Conservation (phyloP, 2,329 filamentous ascomycete genomes). For the Penicillium corylophilum region DNA sequence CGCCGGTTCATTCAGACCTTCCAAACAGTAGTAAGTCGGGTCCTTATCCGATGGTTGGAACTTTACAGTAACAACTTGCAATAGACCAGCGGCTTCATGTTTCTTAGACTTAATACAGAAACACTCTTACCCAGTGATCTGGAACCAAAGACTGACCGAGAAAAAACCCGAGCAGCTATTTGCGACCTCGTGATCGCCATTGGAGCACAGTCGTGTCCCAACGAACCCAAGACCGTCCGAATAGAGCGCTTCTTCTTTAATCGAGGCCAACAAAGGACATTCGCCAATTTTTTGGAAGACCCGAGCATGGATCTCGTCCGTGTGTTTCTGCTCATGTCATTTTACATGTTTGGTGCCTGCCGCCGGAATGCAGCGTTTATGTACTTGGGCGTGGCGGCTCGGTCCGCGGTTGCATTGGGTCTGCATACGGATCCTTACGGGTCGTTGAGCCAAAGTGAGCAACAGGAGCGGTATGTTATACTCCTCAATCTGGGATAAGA, state of each 20-base stretch:
- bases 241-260: conserved; percentile 47
- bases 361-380: conserved; percentile 62
- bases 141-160: conserved; percentile 18
- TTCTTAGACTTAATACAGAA: conserved; percentile 35
- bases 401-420: conserved; percentile 58
- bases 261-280: conserved; percentile 49
- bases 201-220: conserved; percentile 50
- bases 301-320: conserved; percentile 55
- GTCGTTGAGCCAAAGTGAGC: conserved; percentile 13
- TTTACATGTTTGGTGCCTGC: conserved; percentile 60
- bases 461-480: conserved; percentile 8
- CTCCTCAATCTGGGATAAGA: neutral
- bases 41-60: neutral
- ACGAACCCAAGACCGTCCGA: conserved; percentile 29
- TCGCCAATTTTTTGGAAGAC: conserved; percentile 54
- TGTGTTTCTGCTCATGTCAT: conserved; percentile 57
- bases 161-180: conserved; percentile 31
- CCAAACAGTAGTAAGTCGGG: conserved; percentile 24
- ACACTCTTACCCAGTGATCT: conserved; percentile 5
- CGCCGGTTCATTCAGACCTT: conserved; percentile 34
- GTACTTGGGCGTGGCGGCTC: conserved; percentile 60
- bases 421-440: conserved; percentile 43
- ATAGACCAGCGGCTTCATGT: conserved; percentile 45
- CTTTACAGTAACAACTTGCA: conserved; percentile 2
- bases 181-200: conserved; percentile 53